Evolutionary conservation across 2,329 filamentous ascomycete genomes (phyloP).

Genomic region (Alternaria hordeiaustralica): DNA sequence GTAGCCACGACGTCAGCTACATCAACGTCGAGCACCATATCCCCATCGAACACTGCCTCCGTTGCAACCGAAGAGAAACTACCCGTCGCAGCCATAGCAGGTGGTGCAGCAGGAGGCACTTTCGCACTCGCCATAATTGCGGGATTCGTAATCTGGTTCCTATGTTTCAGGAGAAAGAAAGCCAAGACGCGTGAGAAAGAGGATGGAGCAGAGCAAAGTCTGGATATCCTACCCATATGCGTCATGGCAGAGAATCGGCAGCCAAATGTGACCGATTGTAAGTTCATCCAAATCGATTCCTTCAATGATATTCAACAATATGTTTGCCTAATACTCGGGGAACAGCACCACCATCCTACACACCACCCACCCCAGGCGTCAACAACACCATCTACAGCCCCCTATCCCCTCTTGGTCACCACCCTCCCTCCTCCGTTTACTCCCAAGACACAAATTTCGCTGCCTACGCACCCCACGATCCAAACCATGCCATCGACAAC

Average conservation of each 20-base stretch:
- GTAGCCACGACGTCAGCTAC: background rate
- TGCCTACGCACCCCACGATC: background rate
- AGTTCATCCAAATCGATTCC: no score
- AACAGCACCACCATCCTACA: constrained; percentile 17
- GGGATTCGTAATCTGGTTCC: constrained; percentile 25
- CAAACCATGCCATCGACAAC: constrained; percentile 1
- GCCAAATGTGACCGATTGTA: no score
- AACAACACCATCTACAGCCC: constrained; percentile 3
- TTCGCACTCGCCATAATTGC: constrained; percentile 21
- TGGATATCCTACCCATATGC: background rate
- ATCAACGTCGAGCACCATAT: background rate
- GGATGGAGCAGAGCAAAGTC: background rate
- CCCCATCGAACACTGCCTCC: background rate
- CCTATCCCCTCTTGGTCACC: background rate
- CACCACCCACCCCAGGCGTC: constrained; percentile 3
- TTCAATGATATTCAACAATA: no score
- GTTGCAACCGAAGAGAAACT: background rate
- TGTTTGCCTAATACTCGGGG: no score
- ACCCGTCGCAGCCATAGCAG: constrained; percentile 31
- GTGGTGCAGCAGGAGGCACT: constrained; percentile 29
- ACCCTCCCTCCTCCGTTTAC: background rate
- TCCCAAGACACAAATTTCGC: background rate
- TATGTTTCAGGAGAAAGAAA: constrained; percentile 16
- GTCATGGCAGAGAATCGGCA: background rate
- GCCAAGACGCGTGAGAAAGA: background rate